Evolutionary conservation across 163 green algal genomes (phyloP).

Genomic region (Coccomyxa subellipsoidea): DNA sequence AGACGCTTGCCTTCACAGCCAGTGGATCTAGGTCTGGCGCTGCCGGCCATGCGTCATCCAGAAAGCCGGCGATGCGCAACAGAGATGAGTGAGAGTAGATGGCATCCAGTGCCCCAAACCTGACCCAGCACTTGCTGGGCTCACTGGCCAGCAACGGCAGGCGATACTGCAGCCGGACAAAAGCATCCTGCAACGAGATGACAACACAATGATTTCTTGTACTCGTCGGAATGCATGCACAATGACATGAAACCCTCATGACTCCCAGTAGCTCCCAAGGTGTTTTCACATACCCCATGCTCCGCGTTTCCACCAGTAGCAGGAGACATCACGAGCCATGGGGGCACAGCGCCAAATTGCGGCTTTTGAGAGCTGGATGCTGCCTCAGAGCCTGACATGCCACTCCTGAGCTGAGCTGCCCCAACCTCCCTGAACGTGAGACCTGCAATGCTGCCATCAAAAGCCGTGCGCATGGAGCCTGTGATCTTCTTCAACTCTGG

Average conservation of each 20-base stretch:
- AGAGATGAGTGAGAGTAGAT: slow-evolving; percentile 19
- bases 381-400: background rate
- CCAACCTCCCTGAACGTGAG: background rate
- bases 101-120: background rate
- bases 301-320: background rate
- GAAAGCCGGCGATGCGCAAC: slow-evolving; percentile 17
- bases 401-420: background rate
- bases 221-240: background rate
- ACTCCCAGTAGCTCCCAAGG: too few species aligned
- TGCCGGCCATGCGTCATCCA: slow-evolving; percentile 22
- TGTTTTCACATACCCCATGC: background rate
- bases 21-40: slow-evolving; percentile 21
- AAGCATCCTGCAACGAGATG: slow-evolving; percentile 8
- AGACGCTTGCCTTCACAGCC: slow-evolving; percentile 13
- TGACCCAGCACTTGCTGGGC: background rate
- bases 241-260: background rate
- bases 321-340: background rate
- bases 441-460: background rate
- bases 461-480: background rate
- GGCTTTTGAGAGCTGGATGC: background rate
- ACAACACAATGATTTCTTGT: slow-evolving; percentile 10
- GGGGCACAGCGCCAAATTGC: background rate
- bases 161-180: slow-evolving; percentile 5
- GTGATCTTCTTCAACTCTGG: background rate
- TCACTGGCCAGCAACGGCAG: slow-evolving; percentile 20